Evolutionary conservation across 768 basidiomycete species (phyloP), one percentile per base, ranked within the genome.

Genomic region (Phylloporus sp.): DNA sequence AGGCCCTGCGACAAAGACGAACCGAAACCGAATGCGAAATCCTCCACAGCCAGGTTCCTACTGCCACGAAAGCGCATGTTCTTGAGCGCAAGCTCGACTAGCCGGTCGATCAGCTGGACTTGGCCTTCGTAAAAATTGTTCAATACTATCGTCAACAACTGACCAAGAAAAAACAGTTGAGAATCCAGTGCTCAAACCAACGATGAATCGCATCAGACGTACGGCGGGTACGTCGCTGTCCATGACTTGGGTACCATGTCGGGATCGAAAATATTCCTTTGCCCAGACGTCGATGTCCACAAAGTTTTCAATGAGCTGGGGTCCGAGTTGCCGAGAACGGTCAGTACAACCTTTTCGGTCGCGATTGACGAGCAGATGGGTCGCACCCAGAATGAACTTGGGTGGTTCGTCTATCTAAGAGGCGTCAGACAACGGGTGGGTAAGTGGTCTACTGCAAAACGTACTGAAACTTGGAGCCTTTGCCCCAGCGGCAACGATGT

Each of bases 11-110:
- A 3, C 15, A 26, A 44, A 20, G 26, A 54, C 60, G 14, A 9
- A 67, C 63, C 63, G 17, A 60, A 65, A 31, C 63, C 63, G 21
- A 65, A 60, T 10, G 63, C 42, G 23, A 65, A 65, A 52, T 65
- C 60, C 17, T 54, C 53, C 0, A 67, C 8, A 8, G n/a, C 27
- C 6, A 65, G 50, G 9, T 9, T 48, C 8, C 29, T 36, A 11
- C 63, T 53, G 32, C 56, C 52, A 17, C 49, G 46, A 33, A 32
- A 1, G n/a, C 17, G 50, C 63, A 67, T 65, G 18, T 61, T 44
- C 14, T 45, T 40, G 7, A 65, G 42, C 6, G 63, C 65, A 34
- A 48, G 53, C n/a, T 50, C 42, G 26, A 60, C 58, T 1, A 67
- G 20, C 9, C 55, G 43, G 49, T 65, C 63, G 26, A 65, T 54